Conservation (phyloP, 2,329 filamentous ascomycete species). For the Atkinsonella texensis region DNA sequence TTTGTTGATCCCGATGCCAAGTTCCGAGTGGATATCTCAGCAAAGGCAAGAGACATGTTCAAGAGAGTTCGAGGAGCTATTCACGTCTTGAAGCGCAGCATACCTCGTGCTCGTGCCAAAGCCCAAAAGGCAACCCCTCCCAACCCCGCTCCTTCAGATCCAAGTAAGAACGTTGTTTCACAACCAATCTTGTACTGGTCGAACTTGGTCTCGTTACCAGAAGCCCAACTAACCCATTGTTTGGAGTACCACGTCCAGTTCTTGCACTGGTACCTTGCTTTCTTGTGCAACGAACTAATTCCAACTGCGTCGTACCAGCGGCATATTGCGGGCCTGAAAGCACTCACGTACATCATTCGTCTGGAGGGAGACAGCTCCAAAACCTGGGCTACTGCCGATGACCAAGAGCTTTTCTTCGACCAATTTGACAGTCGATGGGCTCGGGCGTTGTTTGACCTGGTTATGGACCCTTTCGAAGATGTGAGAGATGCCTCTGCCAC, state of each 20-base stretch:
- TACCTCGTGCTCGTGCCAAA: slow-evolving; percentile 24
- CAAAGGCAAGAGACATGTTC: slow-evolving; percentile 63
- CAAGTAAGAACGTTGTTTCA: slow-evolving; percentile 6
- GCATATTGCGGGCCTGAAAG: slow-evolving; percentile 69
- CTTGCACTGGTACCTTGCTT: slow-evolving; percentile 60
- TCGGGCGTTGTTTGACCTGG: slow-evolving; percentile 60
- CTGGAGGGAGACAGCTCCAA: slow-evolving; percentile 49
- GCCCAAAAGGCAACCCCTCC: slow-evolving; percentile 19
- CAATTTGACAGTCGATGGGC: slow-evolving; percentile 38
- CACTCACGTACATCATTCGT: slow-evolving; percentile 53
- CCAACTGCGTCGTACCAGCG: slow-evolving; percentile 82
- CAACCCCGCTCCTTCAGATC: background rate
- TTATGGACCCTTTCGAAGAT: slow-evolving; percentile 89
- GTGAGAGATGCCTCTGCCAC: slow-evolving; percentile 51
- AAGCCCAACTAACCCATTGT: slow-evolving; percentile 24
- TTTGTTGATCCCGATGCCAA: slow-evolving; percentile 80
- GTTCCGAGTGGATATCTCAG: slow-evolving; percentile 69
- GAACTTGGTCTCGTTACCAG: slow-evolving; percentile 27
- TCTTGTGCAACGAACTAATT: slow-evolving; percentile 61
- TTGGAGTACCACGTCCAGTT: slow-evolving; percentile 49
- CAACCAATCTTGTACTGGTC: slow-evolving; percentile 25
- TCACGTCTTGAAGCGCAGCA: slow-evolving; percentile 37
- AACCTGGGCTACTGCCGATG: slow-evolving; percentile 25
- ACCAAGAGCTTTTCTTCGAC: slow-evolving; percentile 28
- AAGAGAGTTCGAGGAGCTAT: slow-evolving; percentile 61